Percentiles rank a stretch among this genome's conserved stretches.
These are phyloP conservation scores for Penicillium sp. DNA, from an alignment of 2,329 filamentous ascomycete genomes.

Conservation along the genomic window DNA sequence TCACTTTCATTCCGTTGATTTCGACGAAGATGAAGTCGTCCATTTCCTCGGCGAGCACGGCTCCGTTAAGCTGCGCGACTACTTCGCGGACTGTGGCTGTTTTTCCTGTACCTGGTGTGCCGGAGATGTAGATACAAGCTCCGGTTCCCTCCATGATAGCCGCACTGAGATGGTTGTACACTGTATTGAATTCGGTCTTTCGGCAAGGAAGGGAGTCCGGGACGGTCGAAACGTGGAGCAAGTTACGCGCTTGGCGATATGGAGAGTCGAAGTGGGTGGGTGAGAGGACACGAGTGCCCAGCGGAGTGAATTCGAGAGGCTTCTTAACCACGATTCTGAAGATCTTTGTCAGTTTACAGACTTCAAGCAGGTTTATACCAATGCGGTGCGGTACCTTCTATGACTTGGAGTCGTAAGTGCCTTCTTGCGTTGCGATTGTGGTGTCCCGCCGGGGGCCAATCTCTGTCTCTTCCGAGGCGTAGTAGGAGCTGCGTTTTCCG, in stretches of 20 bases:
- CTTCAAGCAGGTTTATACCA: no score
- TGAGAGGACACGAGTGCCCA: conserved; percentile 85
- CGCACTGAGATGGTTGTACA: conserved; percentile 91
- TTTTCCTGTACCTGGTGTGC: conserved; percentile 97
- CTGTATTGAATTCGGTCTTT: conserved; percentile 86
- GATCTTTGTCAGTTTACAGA: conserved; percentile 23
- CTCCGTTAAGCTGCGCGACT: conserved; percentile 83
- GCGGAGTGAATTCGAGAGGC: conserved; percentile 88
- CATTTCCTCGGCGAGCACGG: conserved; percentile 85
- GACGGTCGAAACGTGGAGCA: conserved; percentile 91
- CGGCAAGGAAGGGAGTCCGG: conserved; percentile 87
- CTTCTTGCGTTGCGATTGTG: conserved; percentile 46
- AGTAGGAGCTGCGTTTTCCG: conserved; percentile 38
- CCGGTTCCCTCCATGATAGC: conserved; percentile 93
- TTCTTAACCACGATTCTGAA: conserved; percentile 74
- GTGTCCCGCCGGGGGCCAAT: conserved; percentile 50
- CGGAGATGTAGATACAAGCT: conserved; percentile 97
- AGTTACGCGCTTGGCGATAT: conserved; percentile 85
- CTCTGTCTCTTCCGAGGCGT: conserved; percentile 65
- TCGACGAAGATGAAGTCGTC: conserved; percentile 99
- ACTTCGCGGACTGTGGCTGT: conserved; percentile 97
- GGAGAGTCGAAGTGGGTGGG: conserved; percentile 77
- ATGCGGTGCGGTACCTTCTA: conserved; percentile 58
- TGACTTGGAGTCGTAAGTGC: conserved; percentile 65
- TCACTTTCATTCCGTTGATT: conserved; percentile 99